Conservation (phyloP, 2,329 filamentous ascomycete species). For the Gnomoniopsis sp. region DNA sequence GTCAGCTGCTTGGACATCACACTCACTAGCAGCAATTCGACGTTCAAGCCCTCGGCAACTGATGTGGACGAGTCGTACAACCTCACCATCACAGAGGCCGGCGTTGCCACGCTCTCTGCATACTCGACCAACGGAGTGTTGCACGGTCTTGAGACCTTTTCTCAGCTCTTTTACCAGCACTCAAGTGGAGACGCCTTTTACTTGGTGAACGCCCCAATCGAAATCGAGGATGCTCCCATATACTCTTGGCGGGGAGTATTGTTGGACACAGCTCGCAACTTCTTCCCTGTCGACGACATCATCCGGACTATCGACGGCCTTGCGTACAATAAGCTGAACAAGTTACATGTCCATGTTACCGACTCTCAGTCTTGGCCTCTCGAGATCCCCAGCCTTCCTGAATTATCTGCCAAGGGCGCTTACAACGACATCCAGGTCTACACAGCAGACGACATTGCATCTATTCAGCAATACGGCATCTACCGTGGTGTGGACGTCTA, state of each 20-base stretch:
- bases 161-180: constrained; percentile 76
- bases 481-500: constrained; percentile 68
- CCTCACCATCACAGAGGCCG: constrained; percentile 55
- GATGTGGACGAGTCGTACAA: constrained; percentile 74
- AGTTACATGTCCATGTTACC: constrained; percentile 76
- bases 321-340: constrained; percentile 79
- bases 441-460: constrained; percentile 58
- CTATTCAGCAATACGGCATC: constrained; percentile 68
- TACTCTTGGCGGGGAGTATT: constrained; percentile 78
- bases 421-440: constrained; percentile 68
- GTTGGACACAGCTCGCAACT: constrained; percentile 73
- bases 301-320: constrained; percentile 73
- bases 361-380: constrained; percentile 85
- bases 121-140: constrained; percentile 66
- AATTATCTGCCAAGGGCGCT: constrained; percentile 68
- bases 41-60: constrained; percentile 54
- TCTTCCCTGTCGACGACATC: constrained; percentile 64
- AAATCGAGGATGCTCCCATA: constrained; percentile 68
- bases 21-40: constrained; percentile 55
- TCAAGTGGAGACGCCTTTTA: constrained; percentile 58
- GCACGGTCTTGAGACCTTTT: constrained; percentile 71
- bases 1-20: constrained; percentile 60
- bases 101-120: constrained; percentile 61
- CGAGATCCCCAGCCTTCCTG: constrained; percentile 71
- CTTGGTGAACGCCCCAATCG: constrained; percentile 66